These are phyloP conservation scores for Pichia kluyveri DNA, from an alignment of 805 yeast genomes.

Conservation along the genomic window DNA sequence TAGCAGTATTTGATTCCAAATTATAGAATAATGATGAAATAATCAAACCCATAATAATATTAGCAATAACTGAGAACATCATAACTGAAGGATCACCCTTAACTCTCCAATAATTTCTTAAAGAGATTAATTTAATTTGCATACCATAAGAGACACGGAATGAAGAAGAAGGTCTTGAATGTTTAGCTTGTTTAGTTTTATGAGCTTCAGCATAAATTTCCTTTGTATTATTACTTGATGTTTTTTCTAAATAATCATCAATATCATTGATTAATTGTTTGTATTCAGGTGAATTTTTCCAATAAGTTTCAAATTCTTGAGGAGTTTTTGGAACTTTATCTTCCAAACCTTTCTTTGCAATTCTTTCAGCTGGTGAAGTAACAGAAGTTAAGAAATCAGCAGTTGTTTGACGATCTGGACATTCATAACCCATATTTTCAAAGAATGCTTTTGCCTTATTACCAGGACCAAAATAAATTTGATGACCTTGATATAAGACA, in stretches of 20 bases:
- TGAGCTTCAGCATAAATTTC: slow-evolving; percentile 12
- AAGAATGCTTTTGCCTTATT: slow-evolving; percentile 30
- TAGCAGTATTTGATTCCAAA: slow-evolving; percentile 30
- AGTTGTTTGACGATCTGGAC: slow-evolving; percentile 39
- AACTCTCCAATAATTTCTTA: slow-evolving; percentile 40
- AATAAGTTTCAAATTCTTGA: slow-evolving; percentile 31
- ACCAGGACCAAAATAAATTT: slow-evolving; percentile 32
- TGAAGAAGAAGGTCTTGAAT: slow-evolving; percentile 39
- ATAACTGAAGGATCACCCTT: slow-evolving; percentile 42
- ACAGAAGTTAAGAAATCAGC: slow-evolving; percentile 37
- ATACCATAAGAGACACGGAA: slow-evolving; percentile 41
- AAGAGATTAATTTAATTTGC: slow-evolving; percentile 40
- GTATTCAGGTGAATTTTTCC: slow-evolving; percentile 30
- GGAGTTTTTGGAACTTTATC: slow-evolving; percentile 32
- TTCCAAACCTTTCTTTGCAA: slow-evolving; percentile 27
- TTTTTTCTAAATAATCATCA: slow-evolving; percentile 21
- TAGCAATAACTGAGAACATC: slow-evolving; percentile 33
- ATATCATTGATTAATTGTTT: slow-evolving; percentile 26
- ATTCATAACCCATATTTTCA: slow-evolving; percentile 36
- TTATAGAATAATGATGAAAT: slow-evolving; percentile 53
- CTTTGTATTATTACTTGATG: slow-evolving; percentile 5
- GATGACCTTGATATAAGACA: slow-evolving; percentile 35
- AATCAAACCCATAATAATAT: slow-evolving; percentile 45
- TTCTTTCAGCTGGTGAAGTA: slow-evolving; percentile 25
- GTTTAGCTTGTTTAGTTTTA: slow-evolving; percentile 41